A percentile compares a stretch with the other conserved stretches of the same genome.
phyloP scores from a whole-genome alignment of 1,139 yeast genomes.

The Scheffersomyces titani region DNA sequence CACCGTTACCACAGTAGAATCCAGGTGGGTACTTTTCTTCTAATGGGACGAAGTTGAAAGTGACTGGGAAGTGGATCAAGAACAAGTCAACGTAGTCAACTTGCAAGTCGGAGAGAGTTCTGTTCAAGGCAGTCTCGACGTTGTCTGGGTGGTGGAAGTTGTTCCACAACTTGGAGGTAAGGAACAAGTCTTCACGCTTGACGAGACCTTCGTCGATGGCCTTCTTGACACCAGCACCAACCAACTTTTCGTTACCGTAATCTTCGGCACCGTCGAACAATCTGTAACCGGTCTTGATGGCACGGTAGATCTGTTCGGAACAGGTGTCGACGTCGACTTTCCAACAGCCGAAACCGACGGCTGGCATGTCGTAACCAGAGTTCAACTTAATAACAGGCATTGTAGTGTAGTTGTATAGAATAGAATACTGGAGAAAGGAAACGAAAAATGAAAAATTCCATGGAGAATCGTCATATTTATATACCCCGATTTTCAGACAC shows the following conservation, averaged over 20 bases:
- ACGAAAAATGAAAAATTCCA: neutral
- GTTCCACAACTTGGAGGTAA: slow-evolving; percentile 85
- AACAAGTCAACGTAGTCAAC: slow-evolving; percentile 73
- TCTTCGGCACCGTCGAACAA: slow-evolving; percentile 77
- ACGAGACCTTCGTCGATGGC: slow-evolving; percentile 71
- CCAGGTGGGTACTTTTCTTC: slow-evolving; percentile 78
- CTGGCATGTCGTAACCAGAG: slow-evolving; percentile 63
- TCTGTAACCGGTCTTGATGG: slow-evolving; percentile 72
- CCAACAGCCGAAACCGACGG: slow-evolving; percentile 71
- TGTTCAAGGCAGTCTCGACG: slow-evolving; percentile 59
- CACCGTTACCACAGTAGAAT: slow-evolving; percentile 64
- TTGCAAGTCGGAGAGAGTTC: slow-evolving; percentile 62
- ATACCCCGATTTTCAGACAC: slow-evolving; percentile 8
- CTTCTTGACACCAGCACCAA: slow-evolving; percentile 65
- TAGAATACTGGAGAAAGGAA: neutral
- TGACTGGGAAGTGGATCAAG: slow-evolving; percentile 81
- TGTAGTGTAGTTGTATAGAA: neutral
- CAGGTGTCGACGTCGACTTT: slow-evolving; percentile 58
- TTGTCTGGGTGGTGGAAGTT: slow-evolving; percentile 66
- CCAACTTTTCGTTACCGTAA: slow-evolving; percentile 75
- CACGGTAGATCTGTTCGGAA: slow-evolving; percentile 63
- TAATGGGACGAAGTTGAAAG: slow-evolving; percentile 69
- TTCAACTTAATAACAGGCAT: slow-evolving; percentile 41
- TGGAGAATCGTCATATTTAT: neutral
- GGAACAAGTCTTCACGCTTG: slow-evolving; percentile 68